These are phyloP conservation scores for Peltaster fructicola DNA, from an alignment of 2,329 filamentous ascomycete genomes.

Conservation along the genomic window DNA sequence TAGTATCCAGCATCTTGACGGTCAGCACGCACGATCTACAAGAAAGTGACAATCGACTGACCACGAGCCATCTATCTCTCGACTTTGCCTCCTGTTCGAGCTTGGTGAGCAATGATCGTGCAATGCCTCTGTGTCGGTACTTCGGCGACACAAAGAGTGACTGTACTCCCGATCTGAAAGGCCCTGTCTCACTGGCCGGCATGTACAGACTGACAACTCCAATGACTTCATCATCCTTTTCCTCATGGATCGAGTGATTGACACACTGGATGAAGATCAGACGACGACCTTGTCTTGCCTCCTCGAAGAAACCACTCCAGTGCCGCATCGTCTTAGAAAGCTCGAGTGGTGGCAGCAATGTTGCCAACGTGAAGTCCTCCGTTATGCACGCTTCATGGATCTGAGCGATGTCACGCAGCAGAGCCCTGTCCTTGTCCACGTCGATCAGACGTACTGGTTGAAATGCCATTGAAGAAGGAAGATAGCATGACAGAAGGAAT, in stretches of 20 bases:
- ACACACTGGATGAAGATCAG: slow-evolving; percentile 28
- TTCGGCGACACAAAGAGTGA: slow-evolving; percentile 39
- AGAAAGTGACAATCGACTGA: slow-evolving; percentile 19
- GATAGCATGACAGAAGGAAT: no score
- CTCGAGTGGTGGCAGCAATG: slow-evolving; percentile 43
- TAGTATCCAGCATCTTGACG: slow-evolving; percentile 34
- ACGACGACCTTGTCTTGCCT: slow-evolving; percentile 28
- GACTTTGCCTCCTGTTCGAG: slow-evolving; percentile 37
- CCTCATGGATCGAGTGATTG: no score
- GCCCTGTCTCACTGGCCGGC: slow-evolving; percentile 37
- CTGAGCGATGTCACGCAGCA: slow-evolving; percentile 39
- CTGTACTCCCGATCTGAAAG: slow-evolving; percentile 38
- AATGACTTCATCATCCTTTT: slow-evolving; percentile 28
- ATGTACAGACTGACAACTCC: slow-evolving; percentile 39
- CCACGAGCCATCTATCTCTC: slow-evolving; percentile 35
- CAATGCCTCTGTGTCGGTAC: slow-evolving; percentile 35
- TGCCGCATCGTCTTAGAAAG: no score
- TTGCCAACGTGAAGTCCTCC: slow-evolving; percentile 37
- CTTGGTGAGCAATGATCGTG: slow-evolving; percentile 32
- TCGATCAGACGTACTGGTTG: slow-evolving; percentile 7
- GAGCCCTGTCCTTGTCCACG: slow-evolving; percentile 25
- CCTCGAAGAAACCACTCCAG: slow-evolving; percentile 37
- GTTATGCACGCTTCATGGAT: slow-evolving; percentile 43
- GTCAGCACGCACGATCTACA: slow-evolving; percentile 5
- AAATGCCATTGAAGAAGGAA: slow-evolving; percentile 1